These are phyloP conservation scores for Alternaria sp. DNA, from an alignment of 2,329 filamentous ascomycete species.

Conservation along the genomic window DNA sequence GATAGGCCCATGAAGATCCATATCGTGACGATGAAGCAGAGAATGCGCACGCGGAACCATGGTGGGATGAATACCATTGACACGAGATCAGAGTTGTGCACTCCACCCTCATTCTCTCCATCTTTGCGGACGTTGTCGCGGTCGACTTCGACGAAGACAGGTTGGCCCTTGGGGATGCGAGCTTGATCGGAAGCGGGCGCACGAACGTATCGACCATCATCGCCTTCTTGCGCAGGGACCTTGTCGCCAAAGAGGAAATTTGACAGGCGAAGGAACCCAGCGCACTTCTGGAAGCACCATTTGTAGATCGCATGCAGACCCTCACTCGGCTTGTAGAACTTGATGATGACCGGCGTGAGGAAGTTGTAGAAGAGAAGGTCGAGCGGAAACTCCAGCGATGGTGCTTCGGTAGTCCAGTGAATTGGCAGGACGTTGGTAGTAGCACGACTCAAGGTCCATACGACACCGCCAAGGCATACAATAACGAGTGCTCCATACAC, in stretches of 20 bases:
- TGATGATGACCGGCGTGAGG: constrained; percentile 85
- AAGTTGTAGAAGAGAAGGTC: constrained; percentile 98
- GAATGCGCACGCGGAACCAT: constrained; percentile 79
- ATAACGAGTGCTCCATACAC: constrained; percentile 95
- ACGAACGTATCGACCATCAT: constrained; percentile 82
- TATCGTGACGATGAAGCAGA: constrained; percentile 84
- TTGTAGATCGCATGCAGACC: constrained; percentile 84
- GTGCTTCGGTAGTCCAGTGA: constrained; percentile 90
- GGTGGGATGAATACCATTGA: constrained; percentile 77
- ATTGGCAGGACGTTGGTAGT: constrained; percentile 81
- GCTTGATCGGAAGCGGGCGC: constrained; percentile 96
- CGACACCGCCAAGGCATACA: constrained; percentile 90
- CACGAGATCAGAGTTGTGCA: constrained; percentile 54
- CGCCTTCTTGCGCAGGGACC: constrained; percentile 80
- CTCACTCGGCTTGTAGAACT: constrained; percentile 83
- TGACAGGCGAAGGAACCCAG: constrained; percentile 77
- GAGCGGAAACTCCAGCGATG: constrained; percentile 90
- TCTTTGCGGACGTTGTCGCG: constrained; percentile 71
- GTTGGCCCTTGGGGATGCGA: constrained; percentile 83
- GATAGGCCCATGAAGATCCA: constrained; percentile 93
- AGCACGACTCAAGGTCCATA: constrained; percentile 81
- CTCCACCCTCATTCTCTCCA: constrained; percentile 54
- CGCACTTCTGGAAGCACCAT: constrained; percentile 95
- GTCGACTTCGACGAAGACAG: constrained; percentile 80
- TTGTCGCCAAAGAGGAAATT: constrained; percentile 93